Conservation (phyloP, 352 stramenopile genomes). For the Globisporangium middletonii region DNA sequence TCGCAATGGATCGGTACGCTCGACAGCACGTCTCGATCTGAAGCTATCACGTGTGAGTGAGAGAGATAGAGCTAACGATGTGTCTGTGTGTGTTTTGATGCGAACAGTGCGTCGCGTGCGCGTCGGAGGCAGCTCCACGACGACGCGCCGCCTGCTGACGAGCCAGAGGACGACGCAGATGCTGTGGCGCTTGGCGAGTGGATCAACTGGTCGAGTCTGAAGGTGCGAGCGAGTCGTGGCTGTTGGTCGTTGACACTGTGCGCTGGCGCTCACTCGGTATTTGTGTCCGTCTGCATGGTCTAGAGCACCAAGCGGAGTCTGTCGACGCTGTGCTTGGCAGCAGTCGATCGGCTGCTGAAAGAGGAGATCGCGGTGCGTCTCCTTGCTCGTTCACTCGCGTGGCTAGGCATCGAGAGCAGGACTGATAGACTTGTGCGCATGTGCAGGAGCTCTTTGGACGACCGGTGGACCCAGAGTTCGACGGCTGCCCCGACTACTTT, state of each 20-base stretch:
- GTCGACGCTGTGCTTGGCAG: conserved; percentile 48
- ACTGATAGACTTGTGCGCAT: too few species aligned
- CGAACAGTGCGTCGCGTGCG: conserved; percentile 53
- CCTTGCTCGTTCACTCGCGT: too few species aligned
- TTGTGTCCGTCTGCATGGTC: neutral
- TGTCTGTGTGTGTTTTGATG: neutral
- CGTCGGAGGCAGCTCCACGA: conserved; percentile 40
- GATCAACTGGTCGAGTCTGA: conserved; percentile 66
- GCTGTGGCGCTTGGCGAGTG: conserved; percentile 27
- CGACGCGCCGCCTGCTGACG: conserved; percentile 15
- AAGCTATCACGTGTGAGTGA: neutral
- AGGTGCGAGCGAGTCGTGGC: conserved; percentile 17
- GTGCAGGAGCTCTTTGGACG: conserved; percentile 73
- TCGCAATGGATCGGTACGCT: conserved; percentile 55
- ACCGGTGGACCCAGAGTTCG: conserved; percentile 73
- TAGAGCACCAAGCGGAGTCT: conserved; percentile 29
- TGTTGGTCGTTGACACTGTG: neutral
- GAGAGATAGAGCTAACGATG: neutral
- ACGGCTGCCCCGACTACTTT: conserved; percentile 84
- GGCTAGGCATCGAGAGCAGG: too few species aligned
- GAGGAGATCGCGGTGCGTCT: conserved; percentile 60
- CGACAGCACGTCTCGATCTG: neutral
- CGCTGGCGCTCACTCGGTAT: neutral
- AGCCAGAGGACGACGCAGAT: conserved; percentile 30
- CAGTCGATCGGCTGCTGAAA: conserved; percentile 61